Conservation (phyloP, 495 filamentous ascomycete species). For the Astrothelium macrocarpum region DNA sequence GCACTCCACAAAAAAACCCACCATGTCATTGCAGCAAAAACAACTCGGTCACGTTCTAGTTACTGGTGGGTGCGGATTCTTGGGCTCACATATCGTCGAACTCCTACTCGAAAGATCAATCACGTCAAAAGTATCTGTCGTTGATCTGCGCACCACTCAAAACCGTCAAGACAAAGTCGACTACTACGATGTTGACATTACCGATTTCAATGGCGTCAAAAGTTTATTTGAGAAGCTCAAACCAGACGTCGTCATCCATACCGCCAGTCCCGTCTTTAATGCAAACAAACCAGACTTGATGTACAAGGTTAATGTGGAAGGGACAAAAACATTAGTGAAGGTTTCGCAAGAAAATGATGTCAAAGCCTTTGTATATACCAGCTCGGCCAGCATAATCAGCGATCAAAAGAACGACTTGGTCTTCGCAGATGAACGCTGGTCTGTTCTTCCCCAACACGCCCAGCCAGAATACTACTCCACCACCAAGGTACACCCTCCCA, state of each 20-base stretch:
- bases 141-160: conserved; percentile 69
- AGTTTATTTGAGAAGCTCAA: conserved; percentile 56
- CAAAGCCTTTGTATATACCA: conserved; percentile 92
- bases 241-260: conserved; percentile 91
- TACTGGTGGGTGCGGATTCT: conserved; percentile 45
- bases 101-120: conserved; percentile 38
- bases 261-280: conserved; percentile 43
- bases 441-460: conserved; percentile 55
- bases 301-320: conserved; percentile 86
- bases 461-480: conserved; percentile 82
- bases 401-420: conserved; percentile 71
- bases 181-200: conserved; percentile 86
- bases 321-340: conserved; percentile 69
- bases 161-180: conserved; percentile 49
- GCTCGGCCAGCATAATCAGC: conserved; percentile 77
- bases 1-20: too few relatives aligned
- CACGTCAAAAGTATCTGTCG: conserved; percentile 58
- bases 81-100: conserved; percentile 44
- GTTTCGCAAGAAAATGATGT: conserved; percentile 65
- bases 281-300: conserved; percentile 43
- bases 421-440: conserved; percentile 84
- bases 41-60: conserved; percentile 39
- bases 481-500: conserved; percentile 30
- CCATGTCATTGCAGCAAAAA: conserved; percentile 2
- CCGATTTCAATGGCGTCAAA: conserved; percentile 54